A percentile compares a stretch with the other conserved stretches of the same genome.
Conservation (phyloP, 2,329 filamentous ascomycete species). For the Diplodia intermedia region DNA sequence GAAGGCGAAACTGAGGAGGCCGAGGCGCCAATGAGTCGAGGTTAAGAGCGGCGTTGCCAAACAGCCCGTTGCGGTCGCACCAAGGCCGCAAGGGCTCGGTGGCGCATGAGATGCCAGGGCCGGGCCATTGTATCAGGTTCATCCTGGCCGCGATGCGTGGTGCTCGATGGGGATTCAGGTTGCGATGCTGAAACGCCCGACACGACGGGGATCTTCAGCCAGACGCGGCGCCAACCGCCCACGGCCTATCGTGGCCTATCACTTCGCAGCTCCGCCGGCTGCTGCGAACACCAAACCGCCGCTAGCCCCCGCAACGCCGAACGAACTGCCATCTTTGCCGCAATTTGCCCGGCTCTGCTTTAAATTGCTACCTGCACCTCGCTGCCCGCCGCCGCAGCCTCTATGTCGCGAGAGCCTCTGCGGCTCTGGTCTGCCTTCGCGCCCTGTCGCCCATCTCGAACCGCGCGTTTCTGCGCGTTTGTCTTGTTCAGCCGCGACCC, state of each 20-base stretch:
- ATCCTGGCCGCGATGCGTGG: background rate
- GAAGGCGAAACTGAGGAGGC: conserved; percentile 16
- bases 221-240: background rate
- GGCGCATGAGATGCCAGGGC: conserved; percentile 26
- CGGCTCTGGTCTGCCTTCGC: background rate
- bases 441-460: background rate
- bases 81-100: conserved; percentile 12
- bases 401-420: conserved; percentile 3
- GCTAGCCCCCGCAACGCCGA: background rate
- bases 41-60: conserved; percentile 15
- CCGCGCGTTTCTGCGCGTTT: conserved; percentile 17
- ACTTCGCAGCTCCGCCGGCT: background rate
- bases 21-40: conserved; percentile 21
- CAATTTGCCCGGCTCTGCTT: conserved; percentile 1
- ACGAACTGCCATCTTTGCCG: background rate
- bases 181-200: conserved; percentile 19
- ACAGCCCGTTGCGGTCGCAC: conserved; percentile 20
- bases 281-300: conserved; percentile 9
- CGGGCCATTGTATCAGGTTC: conserved; percentile 30
- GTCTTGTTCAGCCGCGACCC: conserved; percentile 13
- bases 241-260: background rate
- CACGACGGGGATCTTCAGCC: conserved; percentile 13
- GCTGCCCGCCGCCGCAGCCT: background rate
- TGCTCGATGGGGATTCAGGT: conserved; percentile 22
- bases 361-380: conserved; percentile 11